Evolutionary conservation across 208 protist genomes (phyloP), one percentile per base, ranked within the genome.

Genomic region (Acanthamoeba castellanii): DNA sequence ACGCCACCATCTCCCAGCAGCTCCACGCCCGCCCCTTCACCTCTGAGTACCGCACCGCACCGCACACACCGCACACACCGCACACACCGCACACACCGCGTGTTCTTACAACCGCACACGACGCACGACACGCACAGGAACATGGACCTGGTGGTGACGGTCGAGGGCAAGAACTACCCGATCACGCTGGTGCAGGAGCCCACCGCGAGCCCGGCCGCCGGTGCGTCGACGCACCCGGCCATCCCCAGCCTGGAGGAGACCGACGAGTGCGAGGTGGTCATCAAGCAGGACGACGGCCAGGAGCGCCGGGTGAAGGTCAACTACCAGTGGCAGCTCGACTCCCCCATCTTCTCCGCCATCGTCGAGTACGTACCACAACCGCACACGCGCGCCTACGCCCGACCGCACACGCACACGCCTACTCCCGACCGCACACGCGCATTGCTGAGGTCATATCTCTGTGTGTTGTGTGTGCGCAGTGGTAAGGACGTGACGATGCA

Each of bases 321-420:
- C 45, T 89, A 68, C 81, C 37, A 89, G 81, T 89, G 81, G 81
- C 47, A n/a, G 47, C 52, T 89, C 52, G 81, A 89, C 81, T 89
- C 81, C 3, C 25, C 55, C 30, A 45, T 94, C 32, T 55, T 52
- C 47, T 92, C n/a, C 64, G 64, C 85, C 18, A 52, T 96, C 25
- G 50, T 94, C 27, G 66, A 88, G 70, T 94, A 89, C 82, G 11
- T 66, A 91, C 55, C 94, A 91, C 91, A 42, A 84, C n/a, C 91
- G 85, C 8, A 30, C 27, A 4, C 85, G 85, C 1, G 50, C 94
- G 42, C 92, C 92, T 47, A 57, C 11, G 8, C 3, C 27, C 20
- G 85, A 95, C 8, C n/a, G 57, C n/a, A 30, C 14, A 22, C 32
- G 82, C 57, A 50, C n/a, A 45, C 30, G 20, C 11, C 78, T 52